These are phyloP conservation scores for Wickerhamiella dianesei DNA, from an alignment of 805 yeast species.

Conservation along the genomic window DNA sequence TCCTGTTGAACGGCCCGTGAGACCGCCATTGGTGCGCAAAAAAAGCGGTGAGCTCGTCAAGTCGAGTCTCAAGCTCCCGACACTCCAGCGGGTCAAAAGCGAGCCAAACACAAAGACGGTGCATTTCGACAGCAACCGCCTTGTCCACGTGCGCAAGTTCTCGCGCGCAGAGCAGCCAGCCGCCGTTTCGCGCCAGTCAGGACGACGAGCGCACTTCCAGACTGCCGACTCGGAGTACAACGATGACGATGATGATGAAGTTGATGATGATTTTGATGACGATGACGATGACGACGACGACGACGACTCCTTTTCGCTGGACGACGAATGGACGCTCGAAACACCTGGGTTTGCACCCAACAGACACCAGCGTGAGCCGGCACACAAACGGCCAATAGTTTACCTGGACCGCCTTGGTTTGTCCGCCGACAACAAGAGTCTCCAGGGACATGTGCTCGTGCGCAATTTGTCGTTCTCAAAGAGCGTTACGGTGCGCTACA, in stretches of 20 bases:
- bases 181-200: slow-evolving; percentile 37
- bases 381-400: slow-evolving; percentile 28
- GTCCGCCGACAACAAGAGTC: slow-evolving; percentile 40
- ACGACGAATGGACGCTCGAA: slow-evolving; percentile 11
- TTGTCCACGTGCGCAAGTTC: slow-evolving; percentile 53
- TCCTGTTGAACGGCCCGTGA: background rate
- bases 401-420: slow-evolving; percentile 54
- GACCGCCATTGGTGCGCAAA: slow-evolving; percentile 47
- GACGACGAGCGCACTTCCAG: background rate
- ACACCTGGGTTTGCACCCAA: slow-evolving; percentile 14
- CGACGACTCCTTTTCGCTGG: slow-evolving; percentile 10
- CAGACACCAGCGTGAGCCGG: slow-evolving; percentile 11
- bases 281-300: slow-evolving; percentile 21
- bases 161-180: slow-evolving; percentile 60
- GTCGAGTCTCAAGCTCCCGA: slow-evolving; percentile 43
- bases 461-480: slow-evolving; percentile 60
- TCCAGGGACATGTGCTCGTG: slow-evolving; percentile 68
- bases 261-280: slow-evolving; percentile 22
- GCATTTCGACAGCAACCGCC: slow-evolving; percentile 52
- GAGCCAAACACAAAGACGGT: slow-evolving; percentile 42
- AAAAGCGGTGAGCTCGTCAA: slow-evolving; percentile 82
- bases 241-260: slow-evolving; percentile 34
- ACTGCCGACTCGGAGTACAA: slow-evolving; percentile 33
- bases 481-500: slow-evolving; percentile 53
- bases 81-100: slow-evolving; percentile 26